Evolutionary conservation across 106 monocot species (phyloP).

Genomic region (Dactylorhiza incarnata): DNA sequence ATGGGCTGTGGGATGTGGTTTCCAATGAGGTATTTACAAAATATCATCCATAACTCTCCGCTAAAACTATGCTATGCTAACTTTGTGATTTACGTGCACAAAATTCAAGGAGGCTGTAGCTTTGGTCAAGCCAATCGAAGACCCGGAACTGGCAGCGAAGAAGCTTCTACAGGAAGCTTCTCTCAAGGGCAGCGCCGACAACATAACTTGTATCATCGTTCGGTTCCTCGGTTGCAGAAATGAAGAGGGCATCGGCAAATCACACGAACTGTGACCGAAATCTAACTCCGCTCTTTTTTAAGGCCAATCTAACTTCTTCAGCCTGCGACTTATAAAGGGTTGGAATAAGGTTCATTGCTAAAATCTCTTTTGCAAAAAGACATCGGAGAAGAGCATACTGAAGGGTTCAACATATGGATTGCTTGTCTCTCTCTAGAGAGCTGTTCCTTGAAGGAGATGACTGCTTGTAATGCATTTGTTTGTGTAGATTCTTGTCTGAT

Average conservation of each 20-base stretch:
- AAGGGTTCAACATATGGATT: neutral
- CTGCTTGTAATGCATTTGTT: neutral
- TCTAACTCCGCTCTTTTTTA: neutral
- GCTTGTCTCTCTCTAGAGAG: neutral
- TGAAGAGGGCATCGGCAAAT: too few species aligned
- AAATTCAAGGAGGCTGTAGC: slow-evolving; percentile 24
- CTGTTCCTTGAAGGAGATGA: neutral
- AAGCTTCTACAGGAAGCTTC: slow-evolving; percentile 26
- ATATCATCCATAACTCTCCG: neutral
- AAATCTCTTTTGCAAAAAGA: neutral
- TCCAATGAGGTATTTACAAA: slow-evolving; percentile 49
- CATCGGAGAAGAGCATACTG: neutral
- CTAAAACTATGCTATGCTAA: neutral
- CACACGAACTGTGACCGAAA: neutral
- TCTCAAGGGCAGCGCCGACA: slow-evolving; percentile 16
- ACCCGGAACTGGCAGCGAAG: slow-evolving; percentile 18
- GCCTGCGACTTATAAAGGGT: neutral
- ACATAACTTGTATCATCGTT: slow-evolving; percentile 23
- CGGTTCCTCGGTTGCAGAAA: slow-evolving; percentile 14
- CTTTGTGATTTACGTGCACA: neutral
- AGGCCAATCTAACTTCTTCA: neutral
- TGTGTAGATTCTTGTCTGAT: neutral
- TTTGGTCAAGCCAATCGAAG: slow-evolving; percentile 19
- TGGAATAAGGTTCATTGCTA: slow-evolving; percentile 3
- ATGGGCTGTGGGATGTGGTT: slow-evolving; percentile 83